These are phyloP conservation scores for Brassica carinata DNA, from an alignment of 345 rosid species.

Conservation along the genomic window DNA sequence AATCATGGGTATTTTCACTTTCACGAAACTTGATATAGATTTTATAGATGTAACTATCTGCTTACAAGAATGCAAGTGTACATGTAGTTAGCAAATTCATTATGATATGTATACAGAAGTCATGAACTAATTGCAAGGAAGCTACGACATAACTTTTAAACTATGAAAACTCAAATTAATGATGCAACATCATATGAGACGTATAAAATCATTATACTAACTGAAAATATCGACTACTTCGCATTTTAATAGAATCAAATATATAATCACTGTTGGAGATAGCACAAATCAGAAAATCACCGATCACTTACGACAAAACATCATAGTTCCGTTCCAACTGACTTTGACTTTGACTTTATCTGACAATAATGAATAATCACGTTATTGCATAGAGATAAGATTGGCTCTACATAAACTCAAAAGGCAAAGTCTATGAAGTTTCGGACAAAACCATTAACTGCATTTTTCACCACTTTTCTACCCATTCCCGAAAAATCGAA, in stretches of 20 bases:
- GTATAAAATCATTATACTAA: background rate
- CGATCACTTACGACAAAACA: slow-evolving; percentile 22
- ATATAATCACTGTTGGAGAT: background rate
- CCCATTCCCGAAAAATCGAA: background rate
- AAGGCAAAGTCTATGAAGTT: slow-evolving; percentile 33
- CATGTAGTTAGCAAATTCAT: background rate
- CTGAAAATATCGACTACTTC: background rate
- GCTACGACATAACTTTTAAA: background rate
- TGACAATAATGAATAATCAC: slow-evolving; percentile 29
- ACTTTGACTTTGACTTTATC: slow-evolving; percentile 34
- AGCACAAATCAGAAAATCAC: background rate
- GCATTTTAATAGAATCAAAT: background rate
- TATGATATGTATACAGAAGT: background rate
- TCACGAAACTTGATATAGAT: background rate
- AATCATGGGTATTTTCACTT: slow-evolving; percentile 9
- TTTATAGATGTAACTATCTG: background rate
- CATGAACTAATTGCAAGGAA: background rate
- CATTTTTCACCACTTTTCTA: slow-evolving; percentile 8
- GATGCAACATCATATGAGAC: background rate
- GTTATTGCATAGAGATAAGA: slow-evolving; percentile 24
- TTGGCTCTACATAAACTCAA: slow-evolving; percentile 40
- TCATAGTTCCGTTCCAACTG: slow-evolving; percentile 17
- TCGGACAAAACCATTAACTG: slow-evolving; percentile 33
- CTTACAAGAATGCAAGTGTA: background rate
- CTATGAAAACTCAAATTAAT: background rate